These are phyloP conservation scores for Leccinum broughii DNA, from an alignment of 768 basidiomycete species.

Conservation along the genomic window DNA sequence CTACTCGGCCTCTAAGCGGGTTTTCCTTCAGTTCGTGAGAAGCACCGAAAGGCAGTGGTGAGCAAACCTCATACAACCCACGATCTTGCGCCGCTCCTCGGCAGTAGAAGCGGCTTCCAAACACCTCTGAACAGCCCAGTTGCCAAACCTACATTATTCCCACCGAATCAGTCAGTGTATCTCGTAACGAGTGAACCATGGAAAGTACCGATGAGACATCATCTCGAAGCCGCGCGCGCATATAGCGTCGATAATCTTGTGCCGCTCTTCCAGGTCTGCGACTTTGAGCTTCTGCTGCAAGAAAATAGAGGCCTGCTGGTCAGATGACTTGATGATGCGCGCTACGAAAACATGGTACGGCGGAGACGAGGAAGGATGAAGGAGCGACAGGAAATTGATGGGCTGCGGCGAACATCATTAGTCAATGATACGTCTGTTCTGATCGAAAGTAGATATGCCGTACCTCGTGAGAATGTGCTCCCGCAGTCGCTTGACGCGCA, in stretches of 20 bases:
- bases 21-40: conserved; percentile 10
- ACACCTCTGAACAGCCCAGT: conserved; percentile 90
- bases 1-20: conserved; percentile 65
- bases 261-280: conserved; percentile 72
- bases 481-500: conserved; percentile 28
- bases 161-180: conserved; percentile 12
- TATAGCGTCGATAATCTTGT: conserved; percentile 85
- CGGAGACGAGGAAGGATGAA: conserved; percentile 83
- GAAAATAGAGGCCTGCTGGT: conserved; percentile 90
- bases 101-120: conserved; percentile 74
- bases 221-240: conserved; percentile 84
- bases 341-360: conserved; percentile 81
- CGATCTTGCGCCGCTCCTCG: conserved; percentile 79
- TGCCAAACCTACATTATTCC: conserved; percentile 65
- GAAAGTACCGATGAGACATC: conserved; percentile 79
- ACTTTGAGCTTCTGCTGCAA: conserved; percentile 90
- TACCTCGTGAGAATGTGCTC: conserved; percentile 53
- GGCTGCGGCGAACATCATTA: conserved; percentile 48
- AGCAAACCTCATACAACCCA: conserved; percentile 78
- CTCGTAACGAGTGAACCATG: conserved; percentile 1
- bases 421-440: conserved; percentile 7
- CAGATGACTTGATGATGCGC: conserved; percentile 86
- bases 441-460: conserved; percentile 17
- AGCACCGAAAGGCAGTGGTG: neutral
- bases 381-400: conserved; percentile 83